These are phyloP conservation scores for Obba rivulosa DNA, from an alignment of 768 basidiomycete species.

Conservation along the genomic window DNA sequence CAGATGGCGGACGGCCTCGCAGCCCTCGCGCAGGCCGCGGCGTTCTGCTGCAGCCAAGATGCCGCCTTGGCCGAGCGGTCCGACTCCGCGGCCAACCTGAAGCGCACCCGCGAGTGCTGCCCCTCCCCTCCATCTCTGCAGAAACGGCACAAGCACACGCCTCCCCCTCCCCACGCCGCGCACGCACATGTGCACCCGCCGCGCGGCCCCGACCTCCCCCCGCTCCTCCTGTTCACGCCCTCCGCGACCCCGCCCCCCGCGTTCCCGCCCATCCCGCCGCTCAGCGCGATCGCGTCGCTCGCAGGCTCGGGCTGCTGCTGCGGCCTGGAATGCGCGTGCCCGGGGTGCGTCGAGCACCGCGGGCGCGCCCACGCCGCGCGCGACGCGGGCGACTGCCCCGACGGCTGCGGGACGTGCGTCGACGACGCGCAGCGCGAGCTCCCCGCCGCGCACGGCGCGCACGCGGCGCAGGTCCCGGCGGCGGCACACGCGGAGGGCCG, in stretches of 20 bases:
- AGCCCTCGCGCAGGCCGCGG: conserved; percentile 33
- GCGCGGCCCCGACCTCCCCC: conserved; percentile 5
- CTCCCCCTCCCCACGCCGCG: not conserved
- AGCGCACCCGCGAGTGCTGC: too few species aligned
- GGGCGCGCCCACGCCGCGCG: conserved; percentile 39
- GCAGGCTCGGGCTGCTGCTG: conserved; percentile 72
- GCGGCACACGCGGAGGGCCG: not conserved
- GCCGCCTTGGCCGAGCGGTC: not conserved
- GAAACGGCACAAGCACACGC: conserved; percentile 8
- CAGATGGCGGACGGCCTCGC: conserved; percentile 22
- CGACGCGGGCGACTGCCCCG: conserved; percentile 33
- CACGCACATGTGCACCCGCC: not conserved
- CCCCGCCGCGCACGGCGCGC: conserved; percentile 6
- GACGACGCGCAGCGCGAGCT: conserved; percentile 46
- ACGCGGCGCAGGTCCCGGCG: not conserved
- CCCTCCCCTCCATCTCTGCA: conserved; percentile 1
- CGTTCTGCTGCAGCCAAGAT: conserved; percentile 15
- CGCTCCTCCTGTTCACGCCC: not conserved
- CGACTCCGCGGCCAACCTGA: not conserved
- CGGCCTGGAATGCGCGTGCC: conserved; percentile 63
- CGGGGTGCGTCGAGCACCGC: conserved; percentile 71
- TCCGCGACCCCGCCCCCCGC: conserved; percentile 26
- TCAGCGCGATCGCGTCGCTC: conserved; percentile 50
- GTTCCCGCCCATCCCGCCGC: conserved; percentile 56
- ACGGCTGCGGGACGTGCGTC: conserved; percentile 59